phyloP scores from a whole-genome alignment of 2,329 filamentous ascomycete species.

The Trichoderma sp. region DNA sequence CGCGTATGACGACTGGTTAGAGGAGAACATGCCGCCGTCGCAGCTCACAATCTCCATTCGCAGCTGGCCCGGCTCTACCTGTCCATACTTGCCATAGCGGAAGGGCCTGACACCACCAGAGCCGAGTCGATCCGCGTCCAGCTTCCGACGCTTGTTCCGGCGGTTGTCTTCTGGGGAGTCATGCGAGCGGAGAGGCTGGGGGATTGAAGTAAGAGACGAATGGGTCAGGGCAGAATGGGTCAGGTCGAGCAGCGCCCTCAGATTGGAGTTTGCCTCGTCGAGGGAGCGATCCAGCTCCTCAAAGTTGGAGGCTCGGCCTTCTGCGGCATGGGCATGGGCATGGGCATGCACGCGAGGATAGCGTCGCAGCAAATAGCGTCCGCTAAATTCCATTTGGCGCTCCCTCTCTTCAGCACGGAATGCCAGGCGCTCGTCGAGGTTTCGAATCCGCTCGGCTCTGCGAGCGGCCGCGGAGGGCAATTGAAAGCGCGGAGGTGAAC shows the following conservation, averaged over 20 bases:
- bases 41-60: slow-evolving; percentile 87
- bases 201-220: slow-evolving; percentile 25
- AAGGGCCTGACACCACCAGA: slow-evolving; percentile 53
- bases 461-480: slow-evolving; percentile 31
- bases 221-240: slow-evolving; percentile 25
- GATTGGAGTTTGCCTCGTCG: slow-evolving; percentile 43
- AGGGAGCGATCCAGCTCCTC: slow-evolving; percentile 40
- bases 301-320: slow-evolving; percentile 28
- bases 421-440: slow-evolving; percentile 31
- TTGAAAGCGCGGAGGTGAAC: slow-evolving; percentile 18
- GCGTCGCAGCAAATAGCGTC: slow-evolving; percentile 27
- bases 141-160: slow-evolving; percentile 64
- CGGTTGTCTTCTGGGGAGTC: slow-evolving; percentile 48
- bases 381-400: slow-evolving; percentile 28
- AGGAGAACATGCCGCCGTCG: slow-evolving; percentile 70
- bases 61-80: slow-evolving; percentile 77
- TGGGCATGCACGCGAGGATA: slow-evolving; percentile 26
- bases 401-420: slow-evolving; percentile 29
- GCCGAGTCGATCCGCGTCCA: slow-evolving; percentile 59
- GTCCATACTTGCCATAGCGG: slow-evolving; percentile 81
- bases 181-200: slow-evolving; percentile 35
- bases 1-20: slow-evolving; percentile 60
- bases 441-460: slow-evolving; percentile 38
- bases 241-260: slow-evolving; percentile 43
- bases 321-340: slow-evolving; percentile 24